These are phyloP conservation scores for Orobanche coerulescens DNA, from an alignment of 257 asterid genomes.

Conservation along the genomic window DNA sequence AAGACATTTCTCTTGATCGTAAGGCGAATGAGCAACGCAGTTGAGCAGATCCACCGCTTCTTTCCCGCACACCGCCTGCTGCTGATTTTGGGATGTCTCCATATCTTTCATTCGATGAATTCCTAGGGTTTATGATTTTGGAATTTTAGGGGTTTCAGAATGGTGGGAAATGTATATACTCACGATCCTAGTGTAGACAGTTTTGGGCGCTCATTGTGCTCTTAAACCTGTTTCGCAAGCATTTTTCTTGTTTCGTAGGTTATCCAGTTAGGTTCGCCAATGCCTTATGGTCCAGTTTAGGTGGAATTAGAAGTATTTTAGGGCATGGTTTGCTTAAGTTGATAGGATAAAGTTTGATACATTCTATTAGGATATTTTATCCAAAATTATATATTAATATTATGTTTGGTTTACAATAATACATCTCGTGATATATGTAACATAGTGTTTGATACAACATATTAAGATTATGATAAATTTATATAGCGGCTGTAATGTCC, in stretches of 20 bases:
- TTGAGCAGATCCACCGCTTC: constrained; percentile 75
- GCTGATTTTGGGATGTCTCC: constrained; percentile 36
- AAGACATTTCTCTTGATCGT: constrained; percentile 59
- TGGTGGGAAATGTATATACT: not conserved
- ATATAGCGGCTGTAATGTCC: too few relatives aligned
- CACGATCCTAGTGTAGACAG: not conserved
- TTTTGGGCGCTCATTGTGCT: constrained; percentile 7
- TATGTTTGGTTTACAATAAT: too few relatives aligned
- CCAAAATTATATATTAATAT: too few relatives aligned
- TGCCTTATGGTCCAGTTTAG: too few relatives aligned
- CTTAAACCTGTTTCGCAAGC: not conserved
- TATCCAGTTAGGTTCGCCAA: too few relatives aligned
- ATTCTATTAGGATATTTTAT: too few relatives aligned
- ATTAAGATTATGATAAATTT: too few relatives aligned
- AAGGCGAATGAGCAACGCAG: constrained; percentile 59
- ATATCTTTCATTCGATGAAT: constrained; percentile 12
- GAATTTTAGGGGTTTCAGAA: constrained; percentile 19
- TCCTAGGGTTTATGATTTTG: constrained; percentile 29
- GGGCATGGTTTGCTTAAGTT: too few relatives aligned
- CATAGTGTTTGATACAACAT: too few relatives aligned
- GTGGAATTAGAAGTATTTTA: too few relatives aligned
- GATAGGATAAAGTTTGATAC: too few relatives aligned
- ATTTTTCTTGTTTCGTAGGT: not conserved
- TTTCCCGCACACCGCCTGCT: constrained; percentile 55
- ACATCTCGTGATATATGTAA: too few relatives aligned